Evolutionary conservation across 768 basidiomycete species (phyloP).

Genomic region (Phylloporus sp.): DNA sequence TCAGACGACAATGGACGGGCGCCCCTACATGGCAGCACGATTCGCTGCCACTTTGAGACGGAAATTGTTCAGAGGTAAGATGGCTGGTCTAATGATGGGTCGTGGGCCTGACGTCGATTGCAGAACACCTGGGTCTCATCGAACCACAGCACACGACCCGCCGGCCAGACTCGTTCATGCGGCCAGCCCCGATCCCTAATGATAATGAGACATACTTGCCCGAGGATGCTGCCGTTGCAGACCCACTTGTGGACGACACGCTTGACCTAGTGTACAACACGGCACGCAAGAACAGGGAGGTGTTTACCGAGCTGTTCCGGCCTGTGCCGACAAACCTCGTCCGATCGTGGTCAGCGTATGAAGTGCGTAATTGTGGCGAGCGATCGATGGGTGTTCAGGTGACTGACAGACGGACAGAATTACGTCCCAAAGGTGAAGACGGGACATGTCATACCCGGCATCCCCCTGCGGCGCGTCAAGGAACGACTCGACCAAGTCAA

Average conservation of each 20-base stretch:
- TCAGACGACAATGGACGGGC: slow-evolving; percentile 71
- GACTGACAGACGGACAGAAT: slow-evolving; percentile 37
- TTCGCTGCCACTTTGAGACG: slow-evolving; percentile 84
- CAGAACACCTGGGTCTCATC: slow-evolving; percentile 87
- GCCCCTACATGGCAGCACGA: slow-evolving; percentile 62
- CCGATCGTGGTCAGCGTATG: slow-evolving; percentile 72
- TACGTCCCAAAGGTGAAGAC: slow-evolving; percentile 73
- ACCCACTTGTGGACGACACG: slow-evolving; percentile 67
- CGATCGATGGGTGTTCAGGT: background rate
- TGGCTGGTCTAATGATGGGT: background rate
- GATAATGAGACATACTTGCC: slow-evolving; percentile 54
- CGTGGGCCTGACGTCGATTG: slow-evolving; percentile 6
- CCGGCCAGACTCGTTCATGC: slow-evolving; percentile 59
- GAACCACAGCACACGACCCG: slow-evolving; percentile 54
- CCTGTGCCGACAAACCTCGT: slow-evolving; percentile 85
- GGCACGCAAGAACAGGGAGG: slow-evolving; percentile 73
- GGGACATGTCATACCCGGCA: slow-evolving; percentile 72
- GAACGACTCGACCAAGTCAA: slow-evolving; percentile 61
- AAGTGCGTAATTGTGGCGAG: slow-evolving; percentile 40
- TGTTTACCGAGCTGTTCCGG: slow-evolving; percentile 83
- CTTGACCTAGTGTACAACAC: slow-evolving; percentile 60
- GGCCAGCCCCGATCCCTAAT: slow-evolving; percentile 66
- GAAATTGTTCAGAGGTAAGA: slow-evolving; percentile 71
- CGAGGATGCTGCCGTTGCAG: slow-evolving; percentile 67
- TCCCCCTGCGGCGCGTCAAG: slow-evolving; percentile 70